Percentiles rank a stretch among this genome's conserved stretches.
Evolutionary conservation across 257 asterid genomes (phyloP).

Genomic region (Nicotiana obtusifolia): DNA sequence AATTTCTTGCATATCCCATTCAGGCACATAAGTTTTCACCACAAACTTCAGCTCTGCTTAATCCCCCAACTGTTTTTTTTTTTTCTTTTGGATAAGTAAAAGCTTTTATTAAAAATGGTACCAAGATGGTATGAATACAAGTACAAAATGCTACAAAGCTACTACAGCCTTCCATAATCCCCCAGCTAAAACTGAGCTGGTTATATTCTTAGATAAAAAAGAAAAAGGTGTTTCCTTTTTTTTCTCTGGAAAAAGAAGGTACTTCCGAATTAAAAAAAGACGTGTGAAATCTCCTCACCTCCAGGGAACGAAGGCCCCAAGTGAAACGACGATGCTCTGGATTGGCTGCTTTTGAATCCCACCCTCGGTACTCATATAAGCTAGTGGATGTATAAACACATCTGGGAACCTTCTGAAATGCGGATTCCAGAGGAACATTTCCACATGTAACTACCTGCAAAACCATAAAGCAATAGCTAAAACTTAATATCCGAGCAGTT

Average conservation of each 20-base stretch:
- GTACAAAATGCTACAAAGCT: no score
- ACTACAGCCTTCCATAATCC: neutral
- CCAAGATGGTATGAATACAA: no score
- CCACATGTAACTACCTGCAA: conserved; percentile 88
- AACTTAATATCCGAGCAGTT: neutral
- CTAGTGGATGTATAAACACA: conserved; percentile 80
- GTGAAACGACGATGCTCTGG: conserved; percentile 69
- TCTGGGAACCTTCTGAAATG: conserved; percentile 79
- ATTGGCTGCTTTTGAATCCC: conserved; percentile 76
- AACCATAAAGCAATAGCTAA: conserved; percentile 14
- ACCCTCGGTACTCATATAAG: conserved; percentile 69
- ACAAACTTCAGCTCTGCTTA: neutral
- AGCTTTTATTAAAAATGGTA: no score
- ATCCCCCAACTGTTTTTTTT: neutral
- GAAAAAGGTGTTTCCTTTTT: no score
- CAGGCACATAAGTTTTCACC: neutral
- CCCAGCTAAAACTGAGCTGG: neutral
- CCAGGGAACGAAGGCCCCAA: conserved; percentile 72
- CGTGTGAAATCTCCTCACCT: conserved; percentile 31
- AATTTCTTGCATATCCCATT: neutral
- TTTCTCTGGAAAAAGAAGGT: neutral
- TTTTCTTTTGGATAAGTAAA: no score
- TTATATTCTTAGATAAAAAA: no score
- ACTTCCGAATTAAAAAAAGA: neutral
- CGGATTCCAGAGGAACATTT: conserved; percentile 74